These are phyloP conservation scores for Agaricus subrufescens DNA, from an alignment of 768 basidiomycete species.

Conservation along the genomic window DNA sequence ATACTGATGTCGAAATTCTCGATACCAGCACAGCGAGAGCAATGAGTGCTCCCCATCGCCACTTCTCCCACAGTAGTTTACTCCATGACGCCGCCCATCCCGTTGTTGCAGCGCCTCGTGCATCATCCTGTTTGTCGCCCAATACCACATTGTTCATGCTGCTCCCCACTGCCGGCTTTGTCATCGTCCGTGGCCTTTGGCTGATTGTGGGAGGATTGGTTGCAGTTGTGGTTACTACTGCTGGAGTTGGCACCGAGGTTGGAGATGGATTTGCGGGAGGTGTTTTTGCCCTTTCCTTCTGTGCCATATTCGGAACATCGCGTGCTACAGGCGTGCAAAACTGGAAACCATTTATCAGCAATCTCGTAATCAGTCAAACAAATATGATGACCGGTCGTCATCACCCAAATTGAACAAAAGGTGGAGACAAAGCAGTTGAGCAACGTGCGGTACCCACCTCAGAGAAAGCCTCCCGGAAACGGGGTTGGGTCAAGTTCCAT, in stretches of 20 bases:
- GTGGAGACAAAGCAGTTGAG: constrained; percentile 10
- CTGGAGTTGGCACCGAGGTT: constrained; percentile 8
- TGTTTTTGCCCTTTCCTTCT: constrained; percentile 62
- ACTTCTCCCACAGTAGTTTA: constrained; percentile 74
- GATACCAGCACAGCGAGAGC: constrained; percentile 76
- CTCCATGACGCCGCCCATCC: constrained; percentile 64
- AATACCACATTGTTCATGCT: constrained; percentile 4
- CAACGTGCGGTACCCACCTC: constrained; percentile 51
- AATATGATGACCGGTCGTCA: constrained; percentile 5
- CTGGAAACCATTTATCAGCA: constrained; percentile 30
- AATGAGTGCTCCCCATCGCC: constrained; percentile 78
- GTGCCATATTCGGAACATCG: constrained; percentile 92
- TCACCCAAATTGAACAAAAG: constrained; percentile 5
- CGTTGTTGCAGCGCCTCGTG: constrained; percentile 25
- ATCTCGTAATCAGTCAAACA: neutral
- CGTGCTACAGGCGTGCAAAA: constrained; percentile 62
- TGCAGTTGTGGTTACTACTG: neutral
- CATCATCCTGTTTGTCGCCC: constrained; percentile 21
- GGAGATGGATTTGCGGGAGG: constrained; percentile 14
- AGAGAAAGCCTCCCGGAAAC: constrained; percentile 86
- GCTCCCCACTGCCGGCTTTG: constrained; percentile 9
- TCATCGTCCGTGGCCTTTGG: constrained; percentile 6
- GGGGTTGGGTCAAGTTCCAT: constrained; percentile 77
- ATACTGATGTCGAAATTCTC: constrained; percentile 55
- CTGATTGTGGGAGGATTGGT: neutral